A percentile compares a stretch with the other conserved stretches of the same genome.
Conservation (phyloP, 169 alveolate genomes). For the Amoebophrya sp. region DNA sequence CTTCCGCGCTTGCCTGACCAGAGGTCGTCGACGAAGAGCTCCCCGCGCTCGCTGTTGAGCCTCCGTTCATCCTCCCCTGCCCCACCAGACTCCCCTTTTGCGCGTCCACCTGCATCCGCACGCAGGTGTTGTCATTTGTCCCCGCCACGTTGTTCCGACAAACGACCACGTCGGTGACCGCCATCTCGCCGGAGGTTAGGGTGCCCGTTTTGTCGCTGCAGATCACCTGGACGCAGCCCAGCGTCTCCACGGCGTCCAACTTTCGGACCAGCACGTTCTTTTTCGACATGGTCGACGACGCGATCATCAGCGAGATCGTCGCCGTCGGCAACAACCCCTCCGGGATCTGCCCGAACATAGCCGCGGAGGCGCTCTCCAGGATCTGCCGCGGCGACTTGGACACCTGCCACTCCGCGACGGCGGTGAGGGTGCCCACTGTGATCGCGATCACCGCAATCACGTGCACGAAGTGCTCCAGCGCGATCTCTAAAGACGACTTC, state of each 20-base stretch:
- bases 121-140: constrained; percentile 27
- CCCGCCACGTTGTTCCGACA: constrained; percentile 22
- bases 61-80: background rate
- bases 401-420: background rate
- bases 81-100: constrained; percentile 22
- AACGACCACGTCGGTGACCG: constrained; percentile 45
- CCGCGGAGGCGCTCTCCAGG: background rate
- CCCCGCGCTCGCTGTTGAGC: no score
- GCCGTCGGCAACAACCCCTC: constrained; percentile 94
- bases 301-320: constrained; percentile 87
- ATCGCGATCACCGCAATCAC: background rate
- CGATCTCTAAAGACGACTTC: background rate
- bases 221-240: constrained; percentile 89
- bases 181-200: constrained; percentile 85
- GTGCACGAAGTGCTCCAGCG: background rate
- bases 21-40: no score
- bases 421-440: background rate
- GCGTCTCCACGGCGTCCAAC: constrained; percentile 86
- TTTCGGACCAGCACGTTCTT: constrained; percentile 83
- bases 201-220: constrained; percentile 95
- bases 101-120: background rate
- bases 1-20: no score
- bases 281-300: constrained; percentile 85
- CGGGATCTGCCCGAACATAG: constrained; percentile 53
- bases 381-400: background rate